These are phyloP conservation scores for Astrocystis sublimbata DNA, from an alignment of 495 filamentous ascomycete species.

Conservation along the genomic window DNA sequence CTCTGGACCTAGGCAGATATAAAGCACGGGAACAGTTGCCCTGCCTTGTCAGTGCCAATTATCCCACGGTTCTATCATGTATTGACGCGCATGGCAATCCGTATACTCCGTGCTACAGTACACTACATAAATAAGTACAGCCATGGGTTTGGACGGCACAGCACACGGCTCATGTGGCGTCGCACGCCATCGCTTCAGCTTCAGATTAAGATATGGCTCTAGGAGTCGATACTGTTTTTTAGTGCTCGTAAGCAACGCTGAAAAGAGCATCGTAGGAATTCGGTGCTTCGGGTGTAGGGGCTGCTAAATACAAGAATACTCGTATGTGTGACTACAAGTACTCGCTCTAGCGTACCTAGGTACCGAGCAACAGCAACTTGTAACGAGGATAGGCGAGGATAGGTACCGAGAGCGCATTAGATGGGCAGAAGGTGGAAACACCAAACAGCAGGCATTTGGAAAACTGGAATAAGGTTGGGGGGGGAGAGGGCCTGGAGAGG, in stretches of 20 bases:
- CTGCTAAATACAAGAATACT: background rate
- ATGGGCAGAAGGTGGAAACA: background rate
- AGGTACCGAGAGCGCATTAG: too few species aligned
- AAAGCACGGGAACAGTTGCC: background rate
- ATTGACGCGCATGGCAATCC: background rate
- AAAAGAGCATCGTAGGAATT: background rate
- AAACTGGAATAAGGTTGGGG: too few species aligned
- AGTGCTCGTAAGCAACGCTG: background rate
- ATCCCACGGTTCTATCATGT: too few species aligned
- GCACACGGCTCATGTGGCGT: too few species aligned
- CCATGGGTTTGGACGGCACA: background rate
- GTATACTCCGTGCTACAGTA: too few species aligned
- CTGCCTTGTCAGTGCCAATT: background rate
- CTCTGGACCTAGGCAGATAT: background rate
- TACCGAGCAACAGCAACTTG: background rate
- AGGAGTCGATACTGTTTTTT: background rate
- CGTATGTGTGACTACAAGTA: background rate
- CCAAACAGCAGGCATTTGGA: background rate
- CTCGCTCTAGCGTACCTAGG: background rate
- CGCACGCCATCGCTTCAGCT: too few species aligned
- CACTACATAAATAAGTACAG: background rate
- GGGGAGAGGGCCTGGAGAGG: too few species aligned
- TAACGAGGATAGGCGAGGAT: too few species aligned
- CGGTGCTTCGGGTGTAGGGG: too few species aligned
- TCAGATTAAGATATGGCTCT: background rate